Percentiles rank a stretch among this genome's conserved stretches.
Conservation (phyloP, 2,329 filamentous ascomycete genomes). For the Exophiala xenobiotica region DNA sequence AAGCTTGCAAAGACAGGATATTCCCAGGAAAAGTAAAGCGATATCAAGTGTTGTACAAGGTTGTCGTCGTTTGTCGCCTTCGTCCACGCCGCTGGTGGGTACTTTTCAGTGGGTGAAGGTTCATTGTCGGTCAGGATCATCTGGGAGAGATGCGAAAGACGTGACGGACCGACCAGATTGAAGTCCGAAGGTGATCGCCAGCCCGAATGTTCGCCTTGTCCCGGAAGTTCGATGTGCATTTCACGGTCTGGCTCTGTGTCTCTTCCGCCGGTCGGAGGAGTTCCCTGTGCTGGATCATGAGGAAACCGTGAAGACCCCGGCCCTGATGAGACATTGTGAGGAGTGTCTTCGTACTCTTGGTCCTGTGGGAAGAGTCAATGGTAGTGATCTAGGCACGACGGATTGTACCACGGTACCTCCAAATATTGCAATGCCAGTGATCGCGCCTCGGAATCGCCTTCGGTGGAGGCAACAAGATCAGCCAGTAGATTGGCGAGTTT, state of each 20-base stretch:
- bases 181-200: background rate
- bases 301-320: background rate
- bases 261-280: background rate
- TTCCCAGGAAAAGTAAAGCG: conserved; percentile 15
- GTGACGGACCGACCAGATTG: conserved; percentile 3
- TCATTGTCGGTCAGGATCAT: conserved; percentile 1
- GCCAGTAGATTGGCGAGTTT: background rate
- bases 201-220: background rate
- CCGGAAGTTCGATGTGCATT: background rate
- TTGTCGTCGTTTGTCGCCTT: conserved; percentile 4
- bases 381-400: background rate
- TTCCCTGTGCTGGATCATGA: background rate
- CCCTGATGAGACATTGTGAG: background rate
- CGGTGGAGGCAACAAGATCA: background rate
- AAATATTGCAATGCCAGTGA: background rate
- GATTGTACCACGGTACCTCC: background rate
- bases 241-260: background rate
- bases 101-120: background rate
- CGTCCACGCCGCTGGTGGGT: conserved; percentile 8
- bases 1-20: conserved; percentile 13
- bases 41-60: conserved; percentile 10
- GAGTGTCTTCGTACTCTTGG: background rate
- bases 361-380: background rate
- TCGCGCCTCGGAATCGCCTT: background rate
- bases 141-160: conserved; percentile 4